phyloP scores from a whole-genome alignment of 73 alveolate species.

The Durusdinium trenchii region DNA sequence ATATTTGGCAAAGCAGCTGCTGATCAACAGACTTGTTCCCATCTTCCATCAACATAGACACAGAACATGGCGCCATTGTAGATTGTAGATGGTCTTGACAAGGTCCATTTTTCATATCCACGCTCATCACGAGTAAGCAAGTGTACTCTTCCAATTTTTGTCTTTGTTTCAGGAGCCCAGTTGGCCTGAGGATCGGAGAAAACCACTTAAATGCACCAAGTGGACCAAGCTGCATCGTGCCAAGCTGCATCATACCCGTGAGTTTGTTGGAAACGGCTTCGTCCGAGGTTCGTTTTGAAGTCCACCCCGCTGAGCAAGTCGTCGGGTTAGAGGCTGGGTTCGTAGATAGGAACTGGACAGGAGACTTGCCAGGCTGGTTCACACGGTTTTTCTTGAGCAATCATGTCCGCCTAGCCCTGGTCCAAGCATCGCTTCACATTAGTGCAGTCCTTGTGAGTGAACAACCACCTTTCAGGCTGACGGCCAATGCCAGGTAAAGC shows the following conservation, averaged over 20 bases:
- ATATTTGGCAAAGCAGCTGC: too few species aligned
- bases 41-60: too few species aligned
- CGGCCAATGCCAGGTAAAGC: too few species aligned
- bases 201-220: neutral
- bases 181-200: neutral
- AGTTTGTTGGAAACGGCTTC: neutral
- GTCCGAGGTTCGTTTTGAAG: slow-evolving; percentile 70
- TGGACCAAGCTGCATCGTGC: neutral
- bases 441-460: neutral
- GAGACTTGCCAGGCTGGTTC: neutral
- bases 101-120: too few species aligned
- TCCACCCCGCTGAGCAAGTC: slow-evolving; percentile 42
- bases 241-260: neutral
- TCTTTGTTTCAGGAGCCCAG: neutral
- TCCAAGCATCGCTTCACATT: neutral
- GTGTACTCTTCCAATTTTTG: neutral
- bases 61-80: too few species aligned
- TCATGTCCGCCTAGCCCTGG: neutral
- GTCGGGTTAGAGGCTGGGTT: slow-evolving; percentile 35
- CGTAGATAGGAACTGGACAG: neutral
- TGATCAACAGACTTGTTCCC: neutral
- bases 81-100: too few species aligned
- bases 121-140: too few species aligned
- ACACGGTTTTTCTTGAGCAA: neutral
- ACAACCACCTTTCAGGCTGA: neutral